Conservation (phyloP, 306 rosid genomes). For the Lablab purpureus region DNA sequence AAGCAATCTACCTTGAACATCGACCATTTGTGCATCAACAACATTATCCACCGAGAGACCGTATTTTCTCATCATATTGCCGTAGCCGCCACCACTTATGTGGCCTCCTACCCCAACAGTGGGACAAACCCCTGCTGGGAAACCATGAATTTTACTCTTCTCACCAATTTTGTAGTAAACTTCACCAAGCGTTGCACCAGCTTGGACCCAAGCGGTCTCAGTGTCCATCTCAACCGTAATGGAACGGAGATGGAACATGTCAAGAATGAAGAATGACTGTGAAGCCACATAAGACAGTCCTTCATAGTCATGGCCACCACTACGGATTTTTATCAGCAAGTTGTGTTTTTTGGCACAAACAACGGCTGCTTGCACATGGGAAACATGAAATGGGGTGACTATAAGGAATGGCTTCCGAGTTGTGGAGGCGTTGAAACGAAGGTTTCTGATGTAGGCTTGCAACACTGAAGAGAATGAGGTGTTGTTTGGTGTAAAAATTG, state of each 20-base stretch:
- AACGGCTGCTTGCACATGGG: constrained; percentile 61
- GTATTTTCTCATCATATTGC: constrained; percentile 72
- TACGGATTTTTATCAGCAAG: constrained; percentile 70
- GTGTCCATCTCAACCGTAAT: constrained; percentile 50
- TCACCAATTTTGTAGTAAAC: constrained; percentile 60
- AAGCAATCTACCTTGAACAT: constrained; percentile 61
- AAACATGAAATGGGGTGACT: constrained; percentile 64
- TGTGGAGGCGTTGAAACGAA: constrained; percentile 63
- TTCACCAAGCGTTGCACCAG: constrained; percentile 76
- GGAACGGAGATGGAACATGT: constrained; percentile 69
- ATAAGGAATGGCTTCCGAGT: constrained; percentile 68
- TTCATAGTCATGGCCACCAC: constrained; percentile 82
- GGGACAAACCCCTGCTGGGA: constrained; percentile 83
- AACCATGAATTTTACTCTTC: constrained; percentile 66
- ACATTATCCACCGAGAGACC: constrained; percentile 71
- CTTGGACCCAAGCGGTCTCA: constrained; percentile 71
- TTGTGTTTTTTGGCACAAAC: constrained; percentile 62
- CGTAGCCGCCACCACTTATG: constrained; percentile 83
- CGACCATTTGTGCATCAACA: constrained; percentile 66
- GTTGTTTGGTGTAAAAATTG: constrained; percentile 62
- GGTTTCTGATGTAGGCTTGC: constrained; percentile 62
- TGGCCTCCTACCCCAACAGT: constrained; percentile 83
- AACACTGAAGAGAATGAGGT: constrained; percentile 57
- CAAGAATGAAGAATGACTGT: constrained; percentile 70
- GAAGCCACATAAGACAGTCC: constrained; percentile 63